Evolutionary conservation across 768 basidiomycete species (phyloP).

Genomic region (Sistotremastrum suecicum): DNA sequence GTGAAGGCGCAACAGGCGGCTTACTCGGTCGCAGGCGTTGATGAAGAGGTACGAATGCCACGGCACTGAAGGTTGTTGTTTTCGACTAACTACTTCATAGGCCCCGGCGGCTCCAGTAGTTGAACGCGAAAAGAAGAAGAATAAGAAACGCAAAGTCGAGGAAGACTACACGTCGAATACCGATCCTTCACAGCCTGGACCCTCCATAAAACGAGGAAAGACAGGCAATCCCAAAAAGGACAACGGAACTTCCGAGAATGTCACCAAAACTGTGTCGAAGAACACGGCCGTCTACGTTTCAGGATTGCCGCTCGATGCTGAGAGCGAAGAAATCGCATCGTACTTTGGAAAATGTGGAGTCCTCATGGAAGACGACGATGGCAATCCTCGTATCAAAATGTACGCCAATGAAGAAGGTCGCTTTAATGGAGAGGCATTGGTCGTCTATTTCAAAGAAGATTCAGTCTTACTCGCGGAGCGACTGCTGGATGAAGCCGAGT

Average conservation of each 20-base stretch:
- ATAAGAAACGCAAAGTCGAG: conserved; percentile 65
- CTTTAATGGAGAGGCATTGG: conserved; percentile 89
- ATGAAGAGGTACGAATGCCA: conserved; percentile 61
- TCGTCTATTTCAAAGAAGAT: conserved; percentile 96
- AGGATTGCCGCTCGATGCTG: conserved; percentile 64
- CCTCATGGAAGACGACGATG: conserved; percentile 84
- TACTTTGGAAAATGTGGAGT: conserved; percentile 90
- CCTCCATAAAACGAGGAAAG: conserved; percentile 58
- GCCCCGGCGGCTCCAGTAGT: conserved; percentile 78
- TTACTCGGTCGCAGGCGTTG: conserved; percentile 84
- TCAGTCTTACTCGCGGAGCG: conserved; percentile 76
- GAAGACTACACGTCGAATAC: conserved; percentile 57
- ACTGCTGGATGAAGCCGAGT: conserved; percentile 83
- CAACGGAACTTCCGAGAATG: conserved; percentile 16
- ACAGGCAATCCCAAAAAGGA: conserved; percentile 28
- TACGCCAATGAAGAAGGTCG: conserved; percentile 78
- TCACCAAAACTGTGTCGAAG: conserved; percentile 56
- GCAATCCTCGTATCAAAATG: conserved; percentile 88
- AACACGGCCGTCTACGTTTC: conserved; percentile 91
- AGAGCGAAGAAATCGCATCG: conserved; percentile 57
- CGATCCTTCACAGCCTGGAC: conserved; percentile 26
- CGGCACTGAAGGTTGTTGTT: conserved; percentile 10
- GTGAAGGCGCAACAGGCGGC: conserved; percentile 87
- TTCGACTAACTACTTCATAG: conserved; percentile 25
- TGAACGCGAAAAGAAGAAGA: conserved; percentile 46